A percentile compares a stretch with the other conserved stretches of the same genome.
Evolutionary conservation across 2,329 filamentous ascomycete genomes (phyloP).

Genomic region (Claviceps cyperi): DNA sequence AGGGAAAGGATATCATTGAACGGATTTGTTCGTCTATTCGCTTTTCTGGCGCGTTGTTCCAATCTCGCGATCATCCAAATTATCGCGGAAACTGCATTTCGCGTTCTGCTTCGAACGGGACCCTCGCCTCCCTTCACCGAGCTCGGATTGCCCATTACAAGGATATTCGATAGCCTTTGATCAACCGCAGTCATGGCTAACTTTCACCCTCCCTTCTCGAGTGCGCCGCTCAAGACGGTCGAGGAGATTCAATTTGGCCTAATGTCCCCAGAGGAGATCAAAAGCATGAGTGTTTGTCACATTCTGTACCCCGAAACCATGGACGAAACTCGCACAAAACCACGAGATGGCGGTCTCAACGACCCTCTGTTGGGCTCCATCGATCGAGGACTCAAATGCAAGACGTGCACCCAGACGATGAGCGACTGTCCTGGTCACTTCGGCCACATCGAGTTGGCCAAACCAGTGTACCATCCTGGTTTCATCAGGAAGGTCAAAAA

Average conservation of each 20-base stretch:
- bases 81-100: slow-evolving; percentile 3
- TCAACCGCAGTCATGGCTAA: slow-evolving; percentile 62
- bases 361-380: slow-evolving; percentile 94
- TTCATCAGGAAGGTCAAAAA: slow-evolving; percentile 99
- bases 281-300: slow-evolving; percentile 93
- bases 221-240: slow-evolving; percentile 91
- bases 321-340: slow-evolving; percentile 87
- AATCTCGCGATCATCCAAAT: background rate
- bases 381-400: slow-evolving; percentile 89
- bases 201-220: slow-evolving; percentile 78
- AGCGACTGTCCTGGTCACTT: slow-evolving; percentile 95
- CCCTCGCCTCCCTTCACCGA: slow-evolving; percentile 4
- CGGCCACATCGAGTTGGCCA: slow-evolving; percentile 93
- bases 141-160: slow-evolving; percentile 5
- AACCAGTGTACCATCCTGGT: slow-evolving; percentile 86
- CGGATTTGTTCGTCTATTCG: slow-evolving; percentile 9
- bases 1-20: slow-evolving; percentile 12
- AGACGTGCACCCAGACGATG: slow-evolving; percentile 91
- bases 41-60: slow-evolving; percentile 10
- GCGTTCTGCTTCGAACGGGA: slow-evolving; percentile 7
- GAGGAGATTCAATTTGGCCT: slow-evolving; percentile 99
- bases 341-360: slow-evolving; percentile 82
- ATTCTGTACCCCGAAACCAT: slow-evolving; percentile 98
- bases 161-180: background rate
- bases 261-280: slow-evolving; percentile 95